Conservation (phyloP, 345 rosid species). For the Hibiscus tridactylites region DNA sequence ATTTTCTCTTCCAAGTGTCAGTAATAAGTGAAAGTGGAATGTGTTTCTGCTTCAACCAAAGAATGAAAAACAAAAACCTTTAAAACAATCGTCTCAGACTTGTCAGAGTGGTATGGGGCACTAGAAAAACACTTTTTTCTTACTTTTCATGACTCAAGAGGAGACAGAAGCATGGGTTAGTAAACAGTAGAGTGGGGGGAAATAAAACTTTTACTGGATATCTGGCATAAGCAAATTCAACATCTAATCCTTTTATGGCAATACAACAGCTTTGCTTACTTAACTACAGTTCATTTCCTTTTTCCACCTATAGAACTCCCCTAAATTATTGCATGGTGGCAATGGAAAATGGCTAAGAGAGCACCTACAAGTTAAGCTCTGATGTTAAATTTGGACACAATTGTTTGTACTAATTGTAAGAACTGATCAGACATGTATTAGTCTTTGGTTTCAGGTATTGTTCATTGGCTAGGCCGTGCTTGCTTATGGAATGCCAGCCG, state of each 20-base stretch:
- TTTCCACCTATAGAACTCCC: not conserved
- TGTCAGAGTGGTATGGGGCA: conserved; percentile 3
- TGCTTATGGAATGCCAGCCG: not conserved
- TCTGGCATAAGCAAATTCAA: not conserved
- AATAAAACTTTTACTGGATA: not conserved
- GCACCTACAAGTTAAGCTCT: not conserved
- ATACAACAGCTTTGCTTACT: not conserved
- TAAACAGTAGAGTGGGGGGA: not conserved
- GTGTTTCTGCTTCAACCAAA: not conserved
- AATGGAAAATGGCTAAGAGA: not conserved
- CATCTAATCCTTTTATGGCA: not conserved
- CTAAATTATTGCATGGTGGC: not conserved
- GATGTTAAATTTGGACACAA: not conserved
- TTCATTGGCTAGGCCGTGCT: not conserved
- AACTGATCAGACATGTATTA: not conserved
- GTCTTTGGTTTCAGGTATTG: not conserved
- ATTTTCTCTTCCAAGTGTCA: not conserved
- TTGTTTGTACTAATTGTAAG: not conserved
- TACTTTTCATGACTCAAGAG: conserved; percentile 1
- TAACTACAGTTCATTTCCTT: not conserved
- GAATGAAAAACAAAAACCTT: not conserved
- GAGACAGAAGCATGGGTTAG: not conserved
- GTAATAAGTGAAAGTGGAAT: not conserved
- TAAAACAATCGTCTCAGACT: not conserved
- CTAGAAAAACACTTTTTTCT: not conserved